These are phyloP conservation scores for Blastosporella zonata DNA, from an alignment of 1,284 basidiomycete species.

Conservation along the genomic window DNA sequence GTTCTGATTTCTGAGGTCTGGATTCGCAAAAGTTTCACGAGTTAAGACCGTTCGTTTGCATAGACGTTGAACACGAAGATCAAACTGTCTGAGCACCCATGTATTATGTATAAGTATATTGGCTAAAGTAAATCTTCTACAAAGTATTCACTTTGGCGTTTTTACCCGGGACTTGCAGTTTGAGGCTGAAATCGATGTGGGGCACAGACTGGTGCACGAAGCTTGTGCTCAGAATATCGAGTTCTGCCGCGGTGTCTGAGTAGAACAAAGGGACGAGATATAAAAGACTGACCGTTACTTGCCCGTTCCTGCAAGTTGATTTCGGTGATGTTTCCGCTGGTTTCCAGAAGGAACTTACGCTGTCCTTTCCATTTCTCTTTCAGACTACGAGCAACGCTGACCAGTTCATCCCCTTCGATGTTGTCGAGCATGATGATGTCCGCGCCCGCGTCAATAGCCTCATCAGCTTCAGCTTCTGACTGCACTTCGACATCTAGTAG, in stretches of 20 bases:
- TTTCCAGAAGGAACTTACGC: slow-evolving; percentile 85
- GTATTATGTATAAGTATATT: no score
- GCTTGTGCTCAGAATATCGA: slow-evolving; percentile 93
- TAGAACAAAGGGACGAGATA: neutral
- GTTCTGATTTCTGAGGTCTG: neutral
- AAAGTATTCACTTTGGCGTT: slow-evolving; percentile 3
- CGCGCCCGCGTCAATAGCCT: slow-evolving; percentile 94
- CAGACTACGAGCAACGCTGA: slow-evolving; percentile 64
- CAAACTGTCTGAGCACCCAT: no score
- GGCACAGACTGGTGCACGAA: slow-evolving; percentile 89
- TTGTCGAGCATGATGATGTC: slow-evolving; percentile 99
- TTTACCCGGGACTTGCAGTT: slow-evolving; percentile 68
- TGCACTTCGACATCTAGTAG: slow-evolving; percentile 95
- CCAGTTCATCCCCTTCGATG: slow-evolving; percentile 76
- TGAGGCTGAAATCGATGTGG: slow-evolving; percentile 92
- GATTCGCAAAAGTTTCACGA: no score
- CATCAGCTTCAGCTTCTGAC: slow-evolving; percentile 86
- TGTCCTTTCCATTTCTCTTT: slow-evolving; percentile 77
- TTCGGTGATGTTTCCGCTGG: slow-evolving; percentile 91
- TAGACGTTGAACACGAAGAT: no score
- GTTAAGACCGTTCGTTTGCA: no score
- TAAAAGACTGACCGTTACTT: slow-evolving; percentile 57
- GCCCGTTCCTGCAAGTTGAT: slow-evolving; percentile 72
- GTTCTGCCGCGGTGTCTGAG: slow-evolving; percentile 49
- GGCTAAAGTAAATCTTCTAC: no score